Percentiles rank a stretch among this genome's conserved stretches.
These are phyloP conservation scores for Beauveria asiatica DNA, from an alignment of 2,329 filamentous ascomycete species.

Conservation along the genomic window DNA sequence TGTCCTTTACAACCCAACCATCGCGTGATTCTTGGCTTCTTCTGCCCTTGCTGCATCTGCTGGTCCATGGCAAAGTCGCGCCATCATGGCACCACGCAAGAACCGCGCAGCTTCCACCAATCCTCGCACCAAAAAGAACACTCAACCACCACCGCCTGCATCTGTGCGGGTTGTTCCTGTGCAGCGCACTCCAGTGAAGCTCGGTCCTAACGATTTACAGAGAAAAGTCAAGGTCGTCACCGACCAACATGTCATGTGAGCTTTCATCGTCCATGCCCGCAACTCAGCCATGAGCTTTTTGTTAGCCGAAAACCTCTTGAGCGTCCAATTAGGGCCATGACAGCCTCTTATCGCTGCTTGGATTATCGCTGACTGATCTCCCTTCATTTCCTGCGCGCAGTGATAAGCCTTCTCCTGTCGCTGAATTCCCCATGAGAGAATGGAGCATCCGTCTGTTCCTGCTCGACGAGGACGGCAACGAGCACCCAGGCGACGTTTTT, in stretches of 20 bases:
- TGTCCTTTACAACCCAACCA: not conserved
- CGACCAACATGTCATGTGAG: slow-evolving; percentile 81
- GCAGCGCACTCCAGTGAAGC: not conserved
- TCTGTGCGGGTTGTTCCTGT: not conserved
- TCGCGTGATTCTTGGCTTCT: not conserved
- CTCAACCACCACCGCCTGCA: not conserved
- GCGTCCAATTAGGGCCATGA: not conserved
- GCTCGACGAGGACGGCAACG: slow-evolving; percentile 76
- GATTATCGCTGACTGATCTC: not conserved
- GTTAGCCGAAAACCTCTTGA: not conserved
- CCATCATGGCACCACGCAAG: slow-evolving; percentile 9
- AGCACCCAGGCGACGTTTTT: slow-evolving; percentile 76
- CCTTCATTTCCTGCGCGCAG: slow-evolving; percentile 32
- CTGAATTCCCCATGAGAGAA: slow-evolving; percentile 84
- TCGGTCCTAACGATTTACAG: slow-evolving; percentile 43
- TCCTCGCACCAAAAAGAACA: not conserved
- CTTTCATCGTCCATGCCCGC: slow-evolving; percentile 4
- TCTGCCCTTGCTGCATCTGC: not conserved
- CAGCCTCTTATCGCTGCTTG: no score
- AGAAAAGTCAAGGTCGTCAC: slow-evolving; percentile 89
- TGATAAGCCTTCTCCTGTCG: slow-evolving; percentile 70
- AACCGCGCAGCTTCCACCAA: not conserved
- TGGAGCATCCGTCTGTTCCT: slow-evolving; percentile 86
- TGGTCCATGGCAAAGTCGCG: not conserved
- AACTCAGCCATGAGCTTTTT: not conserved